Conservation (phyloP, 352 stramenopile species). For the Globisporangium radiosum region DNA sequence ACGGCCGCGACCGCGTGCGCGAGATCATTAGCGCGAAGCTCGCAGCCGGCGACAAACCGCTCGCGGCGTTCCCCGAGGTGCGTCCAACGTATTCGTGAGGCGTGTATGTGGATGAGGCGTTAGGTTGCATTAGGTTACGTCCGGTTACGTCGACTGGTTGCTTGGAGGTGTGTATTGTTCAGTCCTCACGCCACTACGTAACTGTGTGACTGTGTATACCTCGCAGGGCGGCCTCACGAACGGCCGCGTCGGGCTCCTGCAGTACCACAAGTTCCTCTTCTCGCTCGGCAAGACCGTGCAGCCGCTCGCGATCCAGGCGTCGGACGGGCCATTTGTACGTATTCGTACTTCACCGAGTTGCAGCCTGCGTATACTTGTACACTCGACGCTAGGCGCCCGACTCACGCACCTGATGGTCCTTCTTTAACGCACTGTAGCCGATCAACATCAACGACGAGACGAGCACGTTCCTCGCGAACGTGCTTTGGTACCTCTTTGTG, state of each 20-base stretch:
- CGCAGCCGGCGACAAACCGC: constrained; percentile 33
- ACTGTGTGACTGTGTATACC: neutral
- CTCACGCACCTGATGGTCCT: too few species aligned
- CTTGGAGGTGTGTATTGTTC: too few species aligned
- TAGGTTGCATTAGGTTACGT: too few species aligned
- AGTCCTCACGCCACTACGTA: too few species aligned
- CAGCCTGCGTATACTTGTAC: too few species aligned
- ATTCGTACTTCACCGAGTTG: too few species aligned
- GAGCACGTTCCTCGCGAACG: constrained; percentile 66
- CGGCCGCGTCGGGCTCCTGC: constrained; percentile 47
- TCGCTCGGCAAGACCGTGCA: constrained; percentile 57
- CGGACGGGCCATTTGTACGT: constrained; percentile 63
- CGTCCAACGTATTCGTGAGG: neutral
- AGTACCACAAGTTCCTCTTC: constrained; percentile 81
- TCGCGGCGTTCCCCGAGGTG: constrained; percentile 59
- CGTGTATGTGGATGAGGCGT: too few species aligned
- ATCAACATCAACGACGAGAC: constrained; percentile 79
- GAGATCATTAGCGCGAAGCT: constrained; percentile 64
- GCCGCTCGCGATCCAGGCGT: constrained; percentile 50
- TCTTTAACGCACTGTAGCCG: constrained; percentile 22
- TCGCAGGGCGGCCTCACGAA: constrained; percentile 52
- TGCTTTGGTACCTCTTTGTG: constrained; percentile 66
- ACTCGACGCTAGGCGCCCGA: too few species aligned
- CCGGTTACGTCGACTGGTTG: too few species aligned
- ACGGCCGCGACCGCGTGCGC: constrained; percentile 42